Conservation (phyloP, 208 protist genomes). For the Trypanosoma boissoni region DNA sequence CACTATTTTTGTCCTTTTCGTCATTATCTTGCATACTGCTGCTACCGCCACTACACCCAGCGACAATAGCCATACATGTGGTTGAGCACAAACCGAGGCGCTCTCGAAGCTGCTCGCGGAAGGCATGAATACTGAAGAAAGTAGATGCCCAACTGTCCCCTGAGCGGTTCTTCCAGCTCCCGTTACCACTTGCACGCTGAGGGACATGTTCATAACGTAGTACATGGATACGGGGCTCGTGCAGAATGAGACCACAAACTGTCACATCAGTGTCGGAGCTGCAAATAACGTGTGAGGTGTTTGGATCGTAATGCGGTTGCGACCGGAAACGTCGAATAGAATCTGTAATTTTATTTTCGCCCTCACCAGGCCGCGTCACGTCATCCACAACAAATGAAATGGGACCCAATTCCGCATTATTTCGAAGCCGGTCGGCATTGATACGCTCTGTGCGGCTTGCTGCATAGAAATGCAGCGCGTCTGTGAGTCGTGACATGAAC, state of each 20-base stretch:
- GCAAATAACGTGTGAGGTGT: constrained; percentile 97
- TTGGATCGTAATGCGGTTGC: constrained; percentile 95
- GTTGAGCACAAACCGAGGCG: constrained; percentile 35
- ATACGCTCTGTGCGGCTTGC: constrained; percentile 83
- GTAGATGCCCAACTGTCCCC: constrained; percentile 70
- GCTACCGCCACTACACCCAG: no score
- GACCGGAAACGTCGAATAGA: constrained; percentile 71
- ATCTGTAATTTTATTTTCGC: constrained; percentile 91
- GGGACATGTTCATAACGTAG: constrained; percentile 95
- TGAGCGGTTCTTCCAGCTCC: constrained; percentile 12
- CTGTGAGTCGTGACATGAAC: constrained; percentile 79
- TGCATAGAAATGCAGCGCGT: constrained; percentile 77
- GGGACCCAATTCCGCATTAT: constrained; percentile 21
- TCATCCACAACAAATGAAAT: constrained; percentile 94
- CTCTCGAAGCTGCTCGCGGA: constrained; percentile 61
- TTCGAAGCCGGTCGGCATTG: constrained; percentile 69
- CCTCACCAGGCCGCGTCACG: constrained; percentile 96
- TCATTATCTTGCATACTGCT: no score
- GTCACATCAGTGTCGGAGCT: constrained; percentile 99
- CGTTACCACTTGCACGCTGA: constrained; percentile 8
- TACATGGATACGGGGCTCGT: constrained; percentile 97
- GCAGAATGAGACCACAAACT: constrained; percentile 94
- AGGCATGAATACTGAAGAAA: constrained; percentile 85
- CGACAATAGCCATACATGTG: no score
- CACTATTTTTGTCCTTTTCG: constrained; percentile 11